Base-by-base conservation (phyloP, 1,284 basidiomycete species). In the Tilletia horrida region DNA sequence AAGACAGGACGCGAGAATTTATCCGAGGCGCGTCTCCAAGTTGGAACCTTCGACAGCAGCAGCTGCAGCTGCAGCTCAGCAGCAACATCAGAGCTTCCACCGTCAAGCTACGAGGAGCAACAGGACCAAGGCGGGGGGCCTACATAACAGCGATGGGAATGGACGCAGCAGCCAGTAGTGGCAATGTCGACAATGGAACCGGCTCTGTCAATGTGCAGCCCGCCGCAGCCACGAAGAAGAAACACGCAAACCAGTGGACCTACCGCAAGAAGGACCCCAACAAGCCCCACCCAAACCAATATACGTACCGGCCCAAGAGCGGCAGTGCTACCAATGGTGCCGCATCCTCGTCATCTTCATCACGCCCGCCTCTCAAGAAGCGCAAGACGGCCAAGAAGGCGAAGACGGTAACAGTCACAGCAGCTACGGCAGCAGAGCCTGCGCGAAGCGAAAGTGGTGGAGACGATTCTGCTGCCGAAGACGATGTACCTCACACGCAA, bases 251-350 rank as follows among this genome's bases (percentile, higher is more conserved):
- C 29, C 55, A 59, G 31, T 59, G 55, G 55, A 59, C 55, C 13
- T 59, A 59, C 55, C 55, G 55, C 55, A 59, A 59, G 55, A 59
- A 59, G 55, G 55, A 59, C 16, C 55, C 55, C 55, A 59, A 29
- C 55, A 59, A 59, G 27, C 55, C 55, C 2, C 55, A 59, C 35
- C 55, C 55, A 16, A 59, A 59, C 55, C 55, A 59, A 29, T 59
- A 59, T 27, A 59, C 55, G 4, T 59, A 59, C 29, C 55, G 55
- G n/a, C 13, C 55, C 55, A 59, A 59, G 29, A 29, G 18, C 21
- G 55, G 55, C 27, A 52, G 50, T 14, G 50, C 50, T 25, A 27
- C 50, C 27, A 40, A 40, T 40, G 35, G 35, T 6, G 45, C 50
- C 3, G 21, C 50, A 27, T 52, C 50, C 21, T 52, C 27, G 11